These are phyloP conservation scores for Nitzschia palea DNA, from an alignment of 108 stramenopile genomes.

Conservation along the genomic window DNA sequence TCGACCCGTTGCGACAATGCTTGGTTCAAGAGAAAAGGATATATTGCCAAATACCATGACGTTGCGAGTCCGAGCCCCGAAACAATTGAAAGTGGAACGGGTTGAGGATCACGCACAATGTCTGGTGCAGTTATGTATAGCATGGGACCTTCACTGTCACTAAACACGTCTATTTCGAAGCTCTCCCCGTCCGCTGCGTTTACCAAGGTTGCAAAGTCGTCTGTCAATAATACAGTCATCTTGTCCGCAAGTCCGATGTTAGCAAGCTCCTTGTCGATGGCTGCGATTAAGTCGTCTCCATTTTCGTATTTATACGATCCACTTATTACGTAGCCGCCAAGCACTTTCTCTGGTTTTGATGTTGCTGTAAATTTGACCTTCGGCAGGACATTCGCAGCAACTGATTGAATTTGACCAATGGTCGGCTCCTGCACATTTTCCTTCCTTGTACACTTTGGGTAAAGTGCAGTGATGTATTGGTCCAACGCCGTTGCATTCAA, in stretches of 20 bases:
- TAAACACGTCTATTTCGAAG: slow-evolving; percentile 15
- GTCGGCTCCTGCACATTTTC: slow-evolving; percentile 56
- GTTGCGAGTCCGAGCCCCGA: slow-evolving; percentile 67
- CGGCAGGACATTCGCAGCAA: slow-evolving; percentile 61
- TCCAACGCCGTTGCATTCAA: slow-evolving; percentile 22
- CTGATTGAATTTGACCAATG: slow-evolving; percentile 43
- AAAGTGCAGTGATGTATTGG: slow-evolving; percentile 27
- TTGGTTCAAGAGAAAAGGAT: slow-evolving; percentile 79
- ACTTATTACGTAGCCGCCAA: slow-evolving; percentile 62
- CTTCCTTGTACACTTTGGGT: slow-evolving; percentile 70
- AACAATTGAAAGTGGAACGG: slow-evolving; percentile 42
- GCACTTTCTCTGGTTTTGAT: slow-evolving; percentile 53
- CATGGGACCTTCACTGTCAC: slow-evolving; percentile 51
- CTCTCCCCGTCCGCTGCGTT: slow-evolving; percentile 13
- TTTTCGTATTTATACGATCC: slow-evolving; percentile 58
- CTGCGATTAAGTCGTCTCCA: slow-evolving; percentile 61
- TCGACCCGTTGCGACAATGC: slow-evolving; percentile 57
- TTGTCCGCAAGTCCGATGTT: slow-evolving; percentile 55
- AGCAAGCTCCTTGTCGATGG: slow-evolving; percentile 59
- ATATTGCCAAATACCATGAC: slow-evolving; percentile 77
- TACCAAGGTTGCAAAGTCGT: slow-evolving; percentile 53
- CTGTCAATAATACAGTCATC: slow-evolving; percentile 52
- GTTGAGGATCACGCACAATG: slow-evolving; percentile 53
- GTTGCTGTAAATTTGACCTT: slow-evolving; percentile 49
- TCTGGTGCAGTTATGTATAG: slow-evolving; percentile 67